Base-by-base conservation (phyloP, 2,329 filamentous ascomycete genomes). In the Gaeumannomyces sp. region DNA sequence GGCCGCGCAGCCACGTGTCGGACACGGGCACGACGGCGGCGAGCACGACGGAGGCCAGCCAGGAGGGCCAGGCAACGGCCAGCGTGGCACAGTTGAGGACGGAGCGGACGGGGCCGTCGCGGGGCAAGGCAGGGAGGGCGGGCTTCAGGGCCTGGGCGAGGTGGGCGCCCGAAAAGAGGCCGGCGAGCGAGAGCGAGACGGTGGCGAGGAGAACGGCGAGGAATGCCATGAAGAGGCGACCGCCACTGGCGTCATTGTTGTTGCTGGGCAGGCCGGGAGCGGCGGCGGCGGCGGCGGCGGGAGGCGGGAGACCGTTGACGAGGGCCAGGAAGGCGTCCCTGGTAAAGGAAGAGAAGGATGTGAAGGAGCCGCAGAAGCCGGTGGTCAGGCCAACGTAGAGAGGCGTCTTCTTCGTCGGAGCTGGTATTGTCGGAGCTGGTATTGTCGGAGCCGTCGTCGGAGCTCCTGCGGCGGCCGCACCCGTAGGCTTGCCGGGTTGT, bases 151-250 rank as follows among this genome's bases (percentile, higher is more conserved):
- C 82, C 31, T 88, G 77, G 45, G 93, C 92, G 2, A 94, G 73
- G 70, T 97, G 93, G 0, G 88, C 86, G 25, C 94, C 94, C 22
- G 89, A 71, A 62, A 88, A 82, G 4, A 97, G 80, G 0, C 85
- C 92, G 0, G 85, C 81, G 4, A 95, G 76, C 13, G 88, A 92
- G 25, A 96, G 79, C 0, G 85, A 82, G 16, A 94, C 74, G 0
- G 91, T 96, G 10, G 84, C 79, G 62, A 96, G 79, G n/a, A 91
- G 78, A 56, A 96, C 86, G 22, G 89, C 91, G 1, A 93, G 72
- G 50, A 95, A 76, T 0, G 94, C 92, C 83, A 94, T 87, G 77
- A 97, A 89, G 4, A 89, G 92, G 76, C 94, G 90, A 1, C 92
- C 93, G 11, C 85, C 87, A 70, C 89, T 88, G 3, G 14, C 3